Percentiles rank a stretch among this genome's conserved stretches.
phyloP scores from a whole-genome alignment of 305 asterid species.

The Withania somnifera region DNA sequence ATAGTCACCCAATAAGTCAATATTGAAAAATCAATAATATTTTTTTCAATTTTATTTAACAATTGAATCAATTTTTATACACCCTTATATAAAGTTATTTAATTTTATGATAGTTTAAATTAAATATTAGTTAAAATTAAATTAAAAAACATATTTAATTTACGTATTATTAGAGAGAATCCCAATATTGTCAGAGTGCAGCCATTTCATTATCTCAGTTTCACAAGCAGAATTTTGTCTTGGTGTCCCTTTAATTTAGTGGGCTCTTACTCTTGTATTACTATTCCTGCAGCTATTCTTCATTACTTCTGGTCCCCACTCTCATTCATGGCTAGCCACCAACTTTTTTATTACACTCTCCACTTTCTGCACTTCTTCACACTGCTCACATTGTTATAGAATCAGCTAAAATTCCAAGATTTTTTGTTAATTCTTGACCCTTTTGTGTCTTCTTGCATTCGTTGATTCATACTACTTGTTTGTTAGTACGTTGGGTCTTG shows the following conservation, averaged over 20 bases:
- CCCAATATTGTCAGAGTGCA: too few relatives aligned
- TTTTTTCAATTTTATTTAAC: too few relatives aligned
- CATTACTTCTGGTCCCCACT: constrained; percentile 54
- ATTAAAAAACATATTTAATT: too few relatives aligned
- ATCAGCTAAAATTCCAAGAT: background rate
- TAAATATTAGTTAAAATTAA: too few relatives aligned
- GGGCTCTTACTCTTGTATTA: constrained; percentile 42
- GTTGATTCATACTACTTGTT: constrained; percentile 1
- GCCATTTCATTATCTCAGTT: background rate
- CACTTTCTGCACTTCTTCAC: constrained; percentile 5
- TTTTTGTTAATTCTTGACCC: background rate
- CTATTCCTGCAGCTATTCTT: too few relatives aligned
- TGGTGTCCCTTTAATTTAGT: background rate
- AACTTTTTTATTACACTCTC: constrained; percentile 3
- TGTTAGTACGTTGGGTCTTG: constrained; percentile 13
- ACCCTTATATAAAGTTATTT: too few relatives aligned
- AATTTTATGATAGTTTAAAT: too few relatives aligned
- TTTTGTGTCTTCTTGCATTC: constrained; percentile 11
- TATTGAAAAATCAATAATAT: too few relatives aligned
- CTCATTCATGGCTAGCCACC: constrained; percentile 73
- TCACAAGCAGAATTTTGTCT: background rate
- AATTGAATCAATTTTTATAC: too few relatives aligned
- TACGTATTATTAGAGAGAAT: too few relatives aligned
- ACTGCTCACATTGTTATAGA: constrained; percentile 1
- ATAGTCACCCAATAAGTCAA: too few relatives aligned